These are phyloP conservation scores for Citeromyces nyonsensis DNA, from an alignment of 805 yeast genomes.

Conservation along the genomic window DNA sequence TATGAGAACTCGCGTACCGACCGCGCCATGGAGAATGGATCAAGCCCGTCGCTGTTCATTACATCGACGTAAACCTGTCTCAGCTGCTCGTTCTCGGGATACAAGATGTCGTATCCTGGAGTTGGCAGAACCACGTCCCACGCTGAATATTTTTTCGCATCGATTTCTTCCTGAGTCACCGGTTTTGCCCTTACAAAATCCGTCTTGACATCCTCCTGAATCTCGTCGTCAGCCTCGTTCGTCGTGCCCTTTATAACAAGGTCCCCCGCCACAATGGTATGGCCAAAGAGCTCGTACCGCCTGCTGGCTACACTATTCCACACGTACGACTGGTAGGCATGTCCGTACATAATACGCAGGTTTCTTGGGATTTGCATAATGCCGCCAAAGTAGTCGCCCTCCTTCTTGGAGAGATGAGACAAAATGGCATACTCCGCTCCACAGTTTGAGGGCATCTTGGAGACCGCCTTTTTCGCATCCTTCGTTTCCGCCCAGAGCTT, in stretches of 20 bases:
- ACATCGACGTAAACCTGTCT: slow-evolving; percentile 46
- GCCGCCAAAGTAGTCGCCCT: slow-evolving; percentile 50
- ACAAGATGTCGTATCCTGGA: slow-evolving; percentile 86
- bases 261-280: slow-evolving; percentile 65
- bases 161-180: slow-evolving; percentile 61
- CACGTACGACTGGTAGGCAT: slow-evolving; percentile 90
- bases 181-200: slow-evolving; percentile 53
- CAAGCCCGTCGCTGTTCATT: slow-evolving; percentile 72
- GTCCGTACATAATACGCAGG: slow-evolving; percentile 87
- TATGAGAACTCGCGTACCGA: slow-evolving; percentile 79
- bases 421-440: slow-evolving; percentile 73
- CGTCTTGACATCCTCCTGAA: slow-evolving; percentile 48
- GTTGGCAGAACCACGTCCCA: slow-evolving; percentile 88
- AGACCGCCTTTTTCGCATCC: slow-evolving; percentile 50
- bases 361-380: slow-evolving; percentile 86
- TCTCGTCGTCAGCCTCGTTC: slow-evolving; percentile 25
- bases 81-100: slow-evolving; percentile 57
- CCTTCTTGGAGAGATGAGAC: slow-evolving; percentile 33
- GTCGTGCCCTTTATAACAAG: slow-evolving; percentile 29
- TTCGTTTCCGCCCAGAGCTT: slow-evolving; percentile 62
- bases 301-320: slow-evolving; percentile 84
- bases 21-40: slow-evolving; percentile 76
- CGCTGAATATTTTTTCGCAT: slow-evolving; percentile 39
- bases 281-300: slow-evolving; percentile 59
- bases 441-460: slow-evolving; percentile 76